These are phyloP conservation scores for Tillandsia leiboldiana DNA, from an alignment of 176 grass and related monocot species.

Conservation along the genomic window DNA sequence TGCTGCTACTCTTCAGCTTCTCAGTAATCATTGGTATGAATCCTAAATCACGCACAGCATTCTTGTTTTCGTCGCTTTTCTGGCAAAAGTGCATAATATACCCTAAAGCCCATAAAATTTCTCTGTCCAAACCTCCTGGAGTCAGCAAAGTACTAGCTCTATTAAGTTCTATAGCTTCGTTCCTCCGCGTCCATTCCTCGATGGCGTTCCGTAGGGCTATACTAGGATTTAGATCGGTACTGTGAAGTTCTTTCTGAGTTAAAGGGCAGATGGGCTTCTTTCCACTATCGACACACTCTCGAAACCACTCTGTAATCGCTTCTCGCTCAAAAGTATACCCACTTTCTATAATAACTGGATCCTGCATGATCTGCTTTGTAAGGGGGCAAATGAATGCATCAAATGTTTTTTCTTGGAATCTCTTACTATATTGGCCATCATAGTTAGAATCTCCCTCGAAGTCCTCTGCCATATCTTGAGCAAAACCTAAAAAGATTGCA, in stretches of 20 bases:
- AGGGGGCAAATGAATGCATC: slow-evolving; percentile 40
- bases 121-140: slow-evolving; percentile 24
- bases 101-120: slow-evolving; percentile 15
- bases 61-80: slow-evolving; percentile 3
- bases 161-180: slow-evolving; percentile 16
- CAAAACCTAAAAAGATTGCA: neutral
- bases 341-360: slow-evolving; percentile 38
- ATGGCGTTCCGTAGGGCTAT: slow-evolving; percentile 21
- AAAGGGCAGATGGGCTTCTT: slow-evolving; percentile 21
- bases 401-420: neutral
- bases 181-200: slow-evolving; percentile 31
- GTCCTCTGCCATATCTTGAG: neutral
- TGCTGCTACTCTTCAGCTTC: slow-evolving; percentile 26
- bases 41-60: slow-evolving; percentile 1
- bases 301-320: slow-evolving; percentile 33
- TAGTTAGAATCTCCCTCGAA: neutral
- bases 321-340: slow-evolving; percentile 35
- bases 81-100: slow-evolving; percentile 16
- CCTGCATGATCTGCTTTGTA: slow-evolving; percentile 34
- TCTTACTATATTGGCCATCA: neutral
- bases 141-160: slow-evolving; percentile 23
- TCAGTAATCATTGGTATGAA: slow-evolving; percentile 19
- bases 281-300: slow-evolving; percentile 14
- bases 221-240: slow-evolving; percentile 25
- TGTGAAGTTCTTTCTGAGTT: slow-evolving; percentile 15